These are phyloP conservation scores for Oryza punctata DNA, from an alignment of 176 grass and related monocot genomes.

Conservation along the genomic window DNA sequence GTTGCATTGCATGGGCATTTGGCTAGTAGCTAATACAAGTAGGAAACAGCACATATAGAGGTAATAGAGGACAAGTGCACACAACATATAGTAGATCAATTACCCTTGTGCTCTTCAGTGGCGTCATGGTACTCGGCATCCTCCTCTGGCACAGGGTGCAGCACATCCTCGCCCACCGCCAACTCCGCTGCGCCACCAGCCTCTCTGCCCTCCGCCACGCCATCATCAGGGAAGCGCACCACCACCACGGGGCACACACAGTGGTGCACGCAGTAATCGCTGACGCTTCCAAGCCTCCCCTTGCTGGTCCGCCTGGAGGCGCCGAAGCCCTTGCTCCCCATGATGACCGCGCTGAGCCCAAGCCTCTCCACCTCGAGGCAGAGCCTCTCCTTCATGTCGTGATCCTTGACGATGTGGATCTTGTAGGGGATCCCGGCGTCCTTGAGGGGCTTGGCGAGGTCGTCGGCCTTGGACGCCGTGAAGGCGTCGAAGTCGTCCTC, in stretches of 20 bases:
- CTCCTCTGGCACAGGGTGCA: conserved; percentile 81
- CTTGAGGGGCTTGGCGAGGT: conserved; percentile 74
- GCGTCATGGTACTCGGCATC: conserved; percentile 87
- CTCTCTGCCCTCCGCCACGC: conserved; percentile 27
- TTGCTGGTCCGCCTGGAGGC: conserved; percentile 62
- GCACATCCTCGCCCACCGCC: conserved; percentile 30
- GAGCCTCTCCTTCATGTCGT: conserved; percentile 98
- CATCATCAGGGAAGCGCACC: conserved; percentile 74
- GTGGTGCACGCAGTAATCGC: conserved; percentile 97
- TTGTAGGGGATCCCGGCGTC: conserved; percentile 79
- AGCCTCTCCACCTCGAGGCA: conserved; percentile 98
- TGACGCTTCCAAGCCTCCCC: conserved; percentile 89
- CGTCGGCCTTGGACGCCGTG: conserved; percentile 67
- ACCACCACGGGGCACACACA: conserved; percentile 95
- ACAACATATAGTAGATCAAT: not conserved
- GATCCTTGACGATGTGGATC: conserved; percentile 93
- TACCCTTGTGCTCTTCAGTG: conserved; percentile 79
- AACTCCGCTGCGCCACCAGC: not conserved
- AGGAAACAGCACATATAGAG: conserved; percentile 11
- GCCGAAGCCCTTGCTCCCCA: conserved; percentile 95
- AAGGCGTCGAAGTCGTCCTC: conserved; percentile 84
- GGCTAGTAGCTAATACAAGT: not conserved
- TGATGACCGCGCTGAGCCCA: conserved; percentile 83
- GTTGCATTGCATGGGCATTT: no score
- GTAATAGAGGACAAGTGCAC: no score